Conservation (phyloP, 2,329 filamentous ascomycete genomes). For the Mariannaea elegans region DNA sequence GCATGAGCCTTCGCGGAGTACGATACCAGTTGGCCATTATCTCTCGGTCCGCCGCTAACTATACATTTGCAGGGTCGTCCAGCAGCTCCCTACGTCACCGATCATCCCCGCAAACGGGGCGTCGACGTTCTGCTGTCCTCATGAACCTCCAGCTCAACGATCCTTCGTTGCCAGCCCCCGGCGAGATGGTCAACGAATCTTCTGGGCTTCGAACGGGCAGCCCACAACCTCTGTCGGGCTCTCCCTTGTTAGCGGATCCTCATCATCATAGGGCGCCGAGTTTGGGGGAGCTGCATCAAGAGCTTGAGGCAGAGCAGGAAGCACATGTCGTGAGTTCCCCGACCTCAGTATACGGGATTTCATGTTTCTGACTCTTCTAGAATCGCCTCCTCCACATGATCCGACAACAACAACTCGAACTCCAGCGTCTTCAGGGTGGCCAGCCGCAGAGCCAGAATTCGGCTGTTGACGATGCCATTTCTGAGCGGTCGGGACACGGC, state of each 20-base stretch:
- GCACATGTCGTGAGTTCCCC: constrained; percentile 72
- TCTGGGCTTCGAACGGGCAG: constrained; percentile 45
- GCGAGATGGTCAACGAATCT: constrained; percentile 69
- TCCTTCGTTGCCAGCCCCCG: constrained; percentile 71
- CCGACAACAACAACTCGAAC: constrained; percentile 76
- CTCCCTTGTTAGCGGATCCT: constrained; percentile 60
- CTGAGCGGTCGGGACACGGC: constrained; percentile 54
- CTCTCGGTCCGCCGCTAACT: constrained; percentile 14
- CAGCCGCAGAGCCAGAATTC: constrained; percentile 48
- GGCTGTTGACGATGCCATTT: constrained; percentile 60
- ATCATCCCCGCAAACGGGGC: constrained; percentile 58
- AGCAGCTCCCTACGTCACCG: constrained; percentile 60
- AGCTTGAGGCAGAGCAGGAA: constrained; percentile 82
- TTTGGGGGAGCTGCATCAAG: constrained; percentile 80
- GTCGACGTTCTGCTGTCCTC: constrained; percentile 73
- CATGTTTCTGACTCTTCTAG: constrained; percentile 47
- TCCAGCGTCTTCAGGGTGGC: constrained; percentile 65
- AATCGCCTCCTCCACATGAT: constrained; percentile 83
- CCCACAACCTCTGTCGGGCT: constrained; percentile 57
- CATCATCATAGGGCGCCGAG: constrained; percentile 75
- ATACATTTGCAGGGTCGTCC: constrained; percentile 54
- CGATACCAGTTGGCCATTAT: constrained; percentile 26
- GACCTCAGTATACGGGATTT: background rate
- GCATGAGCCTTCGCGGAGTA: constrained; percentile 68
- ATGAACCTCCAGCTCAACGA: constrained; percentile 81